Percentiles rank a stretch among this genome's conserved stretches.
These are phyloP conservation scores for Neurospora sp. DNA, from an alignment of 495 filamentous ascomycete genomes.

Conservation along the genomic window DNA sequence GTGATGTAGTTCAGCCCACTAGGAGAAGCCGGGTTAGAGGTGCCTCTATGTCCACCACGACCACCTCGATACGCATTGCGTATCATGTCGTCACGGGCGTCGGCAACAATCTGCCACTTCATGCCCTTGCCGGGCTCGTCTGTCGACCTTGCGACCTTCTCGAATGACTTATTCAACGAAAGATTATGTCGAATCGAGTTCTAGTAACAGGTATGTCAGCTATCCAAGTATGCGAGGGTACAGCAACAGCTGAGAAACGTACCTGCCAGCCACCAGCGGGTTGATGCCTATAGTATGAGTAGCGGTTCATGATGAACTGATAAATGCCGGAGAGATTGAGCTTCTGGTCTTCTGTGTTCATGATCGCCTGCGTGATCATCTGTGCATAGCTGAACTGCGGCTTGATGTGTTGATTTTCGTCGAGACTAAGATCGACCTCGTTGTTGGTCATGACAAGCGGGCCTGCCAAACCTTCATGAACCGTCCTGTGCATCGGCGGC, in stretches of 20 bases:
- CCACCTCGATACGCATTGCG: conserved; percentile 36
- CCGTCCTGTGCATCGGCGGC: conserved; percentile 30
- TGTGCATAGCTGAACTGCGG: conserved; percentile 94
- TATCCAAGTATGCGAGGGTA: not conserved
- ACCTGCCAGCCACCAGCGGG: conserved; percentile 77
- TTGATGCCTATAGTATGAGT: conserved; percentile 81
- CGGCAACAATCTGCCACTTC: conserved; percentile 89
- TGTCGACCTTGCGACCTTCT: conserved; percentile 80
- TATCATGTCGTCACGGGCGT: conserved; percentile 63
- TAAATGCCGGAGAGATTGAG: conserved; percentile 86
- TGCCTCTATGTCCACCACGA: conserved; percentile 48
- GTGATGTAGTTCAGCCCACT: conserved; percentile 40
- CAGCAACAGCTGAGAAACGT: conserved; percentile 13
- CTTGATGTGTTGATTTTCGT: conserved; percentile 78
- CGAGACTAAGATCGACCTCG: conserved; percentile 72
- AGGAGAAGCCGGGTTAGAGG: conserved; percentile 48
- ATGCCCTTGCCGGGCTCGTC: conserved; percentile 97
- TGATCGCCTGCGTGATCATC: conserved; percentile 91
- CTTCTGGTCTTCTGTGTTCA: conserved; percentile 72
- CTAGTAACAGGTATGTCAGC: conserved; percentile 28
- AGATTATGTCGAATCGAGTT: conserved; percentile 96
- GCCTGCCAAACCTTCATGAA: conserved; percentile 23
- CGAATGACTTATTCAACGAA: conserved; percentile 85
- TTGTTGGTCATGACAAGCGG: conserved; percentile 37
- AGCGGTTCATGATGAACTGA: conserved; percentile 75